These are phyloP conservation scores for Lolium perenne DNA, from an alignment of 176 grass and related monocot genomes.

Conservation along the genomic window DNA sequence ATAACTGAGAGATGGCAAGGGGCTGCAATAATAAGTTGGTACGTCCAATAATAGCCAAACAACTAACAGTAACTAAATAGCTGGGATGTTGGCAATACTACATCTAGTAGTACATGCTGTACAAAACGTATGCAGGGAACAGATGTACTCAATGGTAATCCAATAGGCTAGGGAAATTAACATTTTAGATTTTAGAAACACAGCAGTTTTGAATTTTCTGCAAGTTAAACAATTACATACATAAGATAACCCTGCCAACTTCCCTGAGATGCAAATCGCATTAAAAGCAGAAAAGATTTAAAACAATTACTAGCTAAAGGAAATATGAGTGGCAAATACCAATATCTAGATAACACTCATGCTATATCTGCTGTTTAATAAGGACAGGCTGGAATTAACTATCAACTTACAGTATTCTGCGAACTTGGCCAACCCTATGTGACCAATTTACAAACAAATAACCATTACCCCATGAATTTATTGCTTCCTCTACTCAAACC, in stretches of 20 bases:
- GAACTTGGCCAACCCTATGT: not conserved
- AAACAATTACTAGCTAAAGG: not conserved
- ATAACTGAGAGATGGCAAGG: not conserved
- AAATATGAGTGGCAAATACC: not conserved
- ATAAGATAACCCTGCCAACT: not conserved
- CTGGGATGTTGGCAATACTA: slow-evolving; percentile 17
- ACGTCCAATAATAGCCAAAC: not conserved
- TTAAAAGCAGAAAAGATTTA: not conserved
- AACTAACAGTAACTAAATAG: not conserved
- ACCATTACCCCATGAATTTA: not conserved
- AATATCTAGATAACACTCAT: not conserved
- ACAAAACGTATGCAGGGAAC: slow-evolving; percentile 13
- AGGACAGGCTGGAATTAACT: not conserved
- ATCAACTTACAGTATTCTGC: not conserved
- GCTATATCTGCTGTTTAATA: not conserved
- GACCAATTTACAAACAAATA: slow-evolving; percentile 9
- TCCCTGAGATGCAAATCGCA: slow-evolving; percentile 4
- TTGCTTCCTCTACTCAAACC: slow-evolving; percentile 1
- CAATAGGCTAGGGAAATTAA: not conserved
- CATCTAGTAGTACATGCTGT: not conserved
- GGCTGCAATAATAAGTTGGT: not conserved
- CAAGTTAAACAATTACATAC: not conserved
- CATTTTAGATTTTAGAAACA: not conserved
- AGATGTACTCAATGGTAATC: not conserved
- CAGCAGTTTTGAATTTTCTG: not conserved